Percentiles rank a stretch among this genome's conserved stretches.
Conservation (phyloP, 345 rosid genomes). For the Heritiera littoralis region DNA sequence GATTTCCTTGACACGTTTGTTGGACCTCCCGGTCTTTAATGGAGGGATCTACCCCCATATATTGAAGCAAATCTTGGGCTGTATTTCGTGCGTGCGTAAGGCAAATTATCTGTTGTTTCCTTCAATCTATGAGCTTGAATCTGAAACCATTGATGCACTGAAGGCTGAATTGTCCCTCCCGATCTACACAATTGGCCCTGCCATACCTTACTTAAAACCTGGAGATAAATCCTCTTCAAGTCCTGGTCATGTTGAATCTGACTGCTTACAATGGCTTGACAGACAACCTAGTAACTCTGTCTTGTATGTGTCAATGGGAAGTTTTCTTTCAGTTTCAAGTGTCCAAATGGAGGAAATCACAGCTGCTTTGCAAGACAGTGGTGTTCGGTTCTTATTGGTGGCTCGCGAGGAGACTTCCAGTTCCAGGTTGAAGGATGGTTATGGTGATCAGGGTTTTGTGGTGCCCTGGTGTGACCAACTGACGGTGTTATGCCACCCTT, state of each 20-base stretch:
- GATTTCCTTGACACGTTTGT: slow-evolving; percentile 28
- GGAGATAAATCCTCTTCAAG: not conserved
- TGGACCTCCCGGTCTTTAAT: slow-evolving; percentile 31
- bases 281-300: slow-evolving; percentile 21
- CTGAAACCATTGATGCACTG: slow-evolving; percentile 25
- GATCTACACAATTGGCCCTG: slow-evolving; percentile 40
- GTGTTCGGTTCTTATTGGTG: slow-evolving; percentile 45
- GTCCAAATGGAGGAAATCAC: slow-evolving; percentile 42
- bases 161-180: slow-evolving; percentile 24
- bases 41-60: not conserved
- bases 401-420: slow-evolving; percentile 17
- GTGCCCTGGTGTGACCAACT: slow-evolving; percentile 65
- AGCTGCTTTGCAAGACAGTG: slow-evolving; percentile 34
- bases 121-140: slow-evolving; percentile 32
- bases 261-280: slow-evolving; percentile 18
- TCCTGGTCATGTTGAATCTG: not conserved
- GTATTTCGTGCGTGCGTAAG: slow-evolving; percentile 29
- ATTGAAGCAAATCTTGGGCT: slow-evolving; percentile 27
- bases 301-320: slow-evolving; percentile 45
- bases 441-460: slow-evolving; percentile 31
- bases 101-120: slow-evolving; percentile 36
- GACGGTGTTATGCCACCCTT: slow-evolving; percentile 50
- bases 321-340: slow-evolving; percentile 39
- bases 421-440: not conserved
- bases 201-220: slow-evolving; percentile 33